Percentiles rank a stretch among this genome's conserved stretches.
Conservation (phyloP, 169 alveolate genomes). For the Eimeria nieschulzi region DNA sequence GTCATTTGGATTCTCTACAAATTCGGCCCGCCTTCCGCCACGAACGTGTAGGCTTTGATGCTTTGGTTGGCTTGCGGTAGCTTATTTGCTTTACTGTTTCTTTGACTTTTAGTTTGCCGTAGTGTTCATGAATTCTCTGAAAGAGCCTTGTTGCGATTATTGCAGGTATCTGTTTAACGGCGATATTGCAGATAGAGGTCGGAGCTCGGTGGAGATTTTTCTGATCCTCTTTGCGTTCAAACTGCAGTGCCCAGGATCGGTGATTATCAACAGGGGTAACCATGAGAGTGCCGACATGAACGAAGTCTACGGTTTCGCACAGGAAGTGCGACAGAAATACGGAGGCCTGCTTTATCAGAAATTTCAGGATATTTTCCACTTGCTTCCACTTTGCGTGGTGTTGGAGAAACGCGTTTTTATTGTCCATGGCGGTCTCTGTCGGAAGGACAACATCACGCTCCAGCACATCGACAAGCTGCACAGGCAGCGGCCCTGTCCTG, state of each 20-base stretch:
- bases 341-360: slow-evolving; percentile 89
- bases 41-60: slow-evolving; percentile 78
- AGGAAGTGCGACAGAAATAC: slow-evolving; percentile 84
- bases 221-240: slow-evolving; percentile 89
- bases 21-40: slow-evolving; percentile 90
- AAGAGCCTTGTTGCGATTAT: not conserved
- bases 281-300: slow-evolving; percentile 93
- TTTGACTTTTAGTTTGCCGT: not conserved
- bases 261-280: slow-evolving; percentile 90
- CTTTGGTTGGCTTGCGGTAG: no score
- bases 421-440: slow-evolving; percentile 92
- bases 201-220: slow-evolving; percentile 88
- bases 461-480: slow-evolving; percentile 85
- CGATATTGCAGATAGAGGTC: slow-evolving; percentile 93
- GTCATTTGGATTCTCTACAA: slow-evolving; percentile 90
- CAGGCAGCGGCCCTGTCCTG: slow-evolving; percentile 89
- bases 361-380: slow-evolving; percentile 89
- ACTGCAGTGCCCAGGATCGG: slow-evolving; percentile 87
- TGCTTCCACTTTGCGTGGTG: slow-evolving; percentile 87
- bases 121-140: not conserved
- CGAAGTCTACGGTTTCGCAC: slow-evolving; percentile 91
- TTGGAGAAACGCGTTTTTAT: slow-evolving; percentile 88
- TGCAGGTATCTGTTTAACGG: slow-evolving; percentile 90
- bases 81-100: not conserved
- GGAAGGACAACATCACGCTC: slow-evolving; percentile 88